Percentiles rank a stretch among this genome's conserved stretches.
Evolutionary conservation across 148 eudicot genomes (phyloP).

Genomic region (Pouteria glomerata): DNA sequence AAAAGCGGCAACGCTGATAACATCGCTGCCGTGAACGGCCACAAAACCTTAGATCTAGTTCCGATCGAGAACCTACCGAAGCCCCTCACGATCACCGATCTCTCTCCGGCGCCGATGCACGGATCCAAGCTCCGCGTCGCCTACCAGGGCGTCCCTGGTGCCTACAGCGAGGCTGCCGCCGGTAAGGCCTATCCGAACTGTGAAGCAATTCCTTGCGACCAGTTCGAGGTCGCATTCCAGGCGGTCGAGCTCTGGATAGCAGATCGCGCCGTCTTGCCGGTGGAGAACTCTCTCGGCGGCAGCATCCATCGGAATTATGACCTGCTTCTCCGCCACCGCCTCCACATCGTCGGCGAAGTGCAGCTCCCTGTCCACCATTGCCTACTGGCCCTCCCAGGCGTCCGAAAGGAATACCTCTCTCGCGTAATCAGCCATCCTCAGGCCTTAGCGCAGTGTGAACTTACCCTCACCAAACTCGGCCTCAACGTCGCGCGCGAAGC

Average conservation of each 20-base stretch:
- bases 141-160: constrained; percentile 93
- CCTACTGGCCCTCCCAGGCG: constrained; percentile 67
- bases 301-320: constrained; percentile 51
- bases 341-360: constrained; percentile 84
- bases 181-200: constrained; percentile 83
- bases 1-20: constrained; percentile 19
- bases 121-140: constrained; percentile 75
- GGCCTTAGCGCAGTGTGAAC: constrained; percentile 83
- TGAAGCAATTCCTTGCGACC: constrained; percentile 90
- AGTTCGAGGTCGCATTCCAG: constrained; percentile 82
- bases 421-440: constrained; percentile 86
- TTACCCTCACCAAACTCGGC: constrained; percentile 60
- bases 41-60: constrained; percentile 48
- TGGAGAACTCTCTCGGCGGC: constrained; percentile 18
- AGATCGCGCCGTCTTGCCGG: constrained; percentile 14
- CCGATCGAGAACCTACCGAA: constrained; percentile 49
- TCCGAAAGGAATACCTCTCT: constrained; percentile 52
- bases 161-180: constrained; percentile 88
- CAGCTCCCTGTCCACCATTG: constrained; percentile 87
- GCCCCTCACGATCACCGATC: constrained; percentile 54
- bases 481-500: constrained; percentile 75
- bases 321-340: constrained; percentile 55
- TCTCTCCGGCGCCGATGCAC: constrained; percentile 79
- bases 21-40: constrained; percentile 52
- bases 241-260: constrained; percentile 21